These are phyloP conservation scores for Vigna trinervia DNA, from an alignment of 306 rosid species.

Conservation along the genomic window DNA sequence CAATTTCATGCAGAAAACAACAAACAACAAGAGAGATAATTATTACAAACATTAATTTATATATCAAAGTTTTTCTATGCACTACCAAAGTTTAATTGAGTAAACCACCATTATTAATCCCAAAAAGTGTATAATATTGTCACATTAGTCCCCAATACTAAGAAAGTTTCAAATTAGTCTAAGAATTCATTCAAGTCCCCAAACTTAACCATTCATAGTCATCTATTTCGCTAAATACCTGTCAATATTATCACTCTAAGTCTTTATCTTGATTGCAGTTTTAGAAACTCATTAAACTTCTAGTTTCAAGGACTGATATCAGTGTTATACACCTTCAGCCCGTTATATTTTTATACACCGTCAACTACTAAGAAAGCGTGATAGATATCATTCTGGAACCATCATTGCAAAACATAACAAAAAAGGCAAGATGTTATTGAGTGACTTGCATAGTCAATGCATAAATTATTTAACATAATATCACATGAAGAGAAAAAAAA, in stretches of 20 bases:
- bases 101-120: neutral
- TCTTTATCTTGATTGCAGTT: neutral
- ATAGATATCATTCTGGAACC: neutral
- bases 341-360: neutral
- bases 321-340: neutral
- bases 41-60: neutral
- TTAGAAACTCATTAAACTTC: too few species aligned
- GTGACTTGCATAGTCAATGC: neutral
- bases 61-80: neutral
- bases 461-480: neutral
- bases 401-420: neutral
- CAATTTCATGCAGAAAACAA: slow-evolving; percentile 43
- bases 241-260: neutral
- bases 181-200: neutral
- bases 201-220: too few species aligned
- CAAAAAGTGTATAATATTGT: neutral
- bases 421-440: neutral
- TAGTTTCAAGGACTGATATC: neutral
- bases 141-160: neutral
- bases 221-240: too few species aligned
- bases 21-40: neutral
- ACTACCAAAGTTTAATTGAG: neutral
- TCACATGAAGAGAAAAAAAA: slow-evolving; percentile 13
- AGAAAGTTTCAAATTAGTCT: neutral
- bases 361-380: neutral